Percentiles rank a stretch among this genome's conserved stretches.
These are phyloP conservation scores for Lichtheimia hyalospora DNA, from an alignment of 371 early-diverging fungal species.

Conservation along the genomic window DNA sequence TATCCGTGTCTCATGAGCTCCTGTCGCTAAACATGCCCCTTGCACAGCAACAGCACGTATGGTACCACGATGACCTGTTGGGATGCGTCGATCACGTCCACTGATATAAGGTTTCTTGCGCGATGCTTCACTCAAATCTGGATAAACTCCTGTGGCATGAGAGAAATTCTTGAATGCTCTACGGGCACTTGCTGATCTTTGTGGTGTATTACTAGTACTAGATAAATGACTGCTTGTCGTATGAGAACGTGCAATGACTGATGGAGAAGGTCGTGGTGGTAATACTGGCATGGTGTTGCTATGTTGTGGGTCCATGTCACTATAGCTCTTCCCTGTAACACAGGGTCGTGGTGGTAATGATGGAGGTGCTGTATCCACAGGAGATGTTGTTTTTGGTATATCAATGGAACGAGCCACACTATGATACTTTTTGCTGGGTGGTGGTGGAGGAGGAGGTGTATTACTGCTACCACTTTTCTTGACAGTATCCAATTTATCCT, in stretches of 20 bases:
- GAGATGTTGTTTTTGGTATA: constrained; percentile 7
- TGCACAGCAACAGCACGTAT: constrained; percentile 19
- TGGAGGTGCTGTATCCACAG: constrained; percentile 9
- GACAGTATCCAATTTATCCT: constrained; percentile 9
- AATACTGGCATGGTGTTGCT: constrained; percentile 27
- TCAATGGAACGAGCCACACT: constrained; percentile 18
- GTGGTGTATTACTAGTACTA: background rate
- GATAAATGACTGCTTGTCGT: constrained; percentile 6
- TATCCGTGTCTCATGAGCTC: constrained; percentile 19
- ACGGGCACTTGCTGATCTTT: constrained; percentile 4
- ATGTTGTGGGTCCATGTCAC: background rate
- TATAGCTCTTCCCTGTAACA: background rate
- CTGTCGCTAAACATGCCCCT: constrained; percentile 23
- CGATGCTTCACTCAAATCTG: constrained; percentile 23
- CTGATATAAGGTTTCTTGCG: constrained; percentile 21
- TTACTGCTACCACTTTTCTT: constrained; percentile 11
- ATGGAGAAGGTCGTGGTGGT: constrained; percentile 38
- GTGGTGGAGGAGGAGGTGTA: constrained; percentile 43
- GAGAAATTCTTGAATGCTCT: constrained; percentile 15
- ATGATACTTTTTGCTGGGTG: constrained; percentile 45
- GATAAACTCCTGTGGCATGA: constrained; percentile 18
- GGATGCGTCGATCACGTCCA: constrained; percentile 10
- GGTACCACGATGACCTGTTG: constrained; percentile 19
- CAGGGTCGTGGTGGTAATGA: constrained; percentile 16
- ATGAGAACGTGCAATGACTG: constrained; percentile 33